These are phyloP conservation scores for Amanita brunnescens DNA, from an alignment of 768 basidiomycete species.

Conservation along the genomic window DNA sequence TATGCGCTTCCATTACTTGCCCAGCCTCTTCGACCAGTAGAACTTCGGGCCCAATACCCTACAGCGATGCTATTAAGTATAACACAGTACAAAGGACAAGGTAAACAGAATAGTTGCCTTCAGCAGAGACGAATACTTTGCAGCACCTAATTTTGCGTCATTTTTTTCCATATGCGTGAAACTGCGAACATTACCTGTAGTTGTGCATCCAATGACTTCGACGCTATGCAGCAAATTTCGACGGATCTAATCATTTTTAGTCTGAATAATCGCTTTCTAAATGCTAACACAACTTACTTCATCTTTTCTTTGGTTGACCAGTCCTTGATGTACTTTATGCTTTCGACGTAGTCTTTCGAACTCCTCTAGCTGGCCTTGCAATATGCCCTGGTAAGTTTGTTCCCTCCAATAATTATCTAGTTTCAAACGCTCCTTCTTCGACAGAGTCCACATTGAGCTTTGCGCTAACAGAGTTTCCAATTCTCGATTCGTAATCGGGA, in stretches of 20 bases:
- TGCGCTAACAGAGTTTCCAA: slow-evolving; percentile 28
- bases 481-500: slow-evolving; percentile 28
- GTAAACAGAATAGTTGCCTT: slow-evolving; percentile 25
- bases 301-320: slow-evolving; percentile 39
- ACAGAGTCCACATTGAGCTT: slow-evolving; percentile 47
- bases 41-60: slow-evolving; percentile 54
- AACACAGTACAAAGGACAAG: not conserved
- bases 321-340: slow-evolving; percentile 24
- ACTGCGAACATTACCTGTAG: slow-evolving; percentile 41
- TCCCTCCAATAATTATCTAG: slow-evolving; percentile 41
- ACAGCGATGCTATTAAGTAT: not conserved
- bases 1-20: too few species aligned
- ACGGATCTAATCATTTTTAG: slow-evolving; percentile 32
- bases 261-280: not conserved
- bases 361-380: slow-evolving; percentile 22
- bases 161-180: not conserved
- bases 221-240: slow-evolving; percentile 42
- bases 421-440: slow-evolving; percentile 34
- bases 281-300: slow-evolving; percentile 32
- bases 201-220: slow-evolving; percentile 70
- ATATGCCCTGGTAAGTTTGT: slow-evolving; percentile 24
- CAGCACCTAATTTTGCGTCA: slow-evolving; percentile 40
- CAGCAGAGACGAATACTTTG: slow-evolving; percentile 51
- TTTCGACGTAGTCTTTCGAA: slow-evolving; percentile 30
- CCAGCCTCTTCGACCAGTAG: too few species aligned